Base-by-base conservation (phyloP, 331 rosid species). In the Malus hybrid region DNA sequence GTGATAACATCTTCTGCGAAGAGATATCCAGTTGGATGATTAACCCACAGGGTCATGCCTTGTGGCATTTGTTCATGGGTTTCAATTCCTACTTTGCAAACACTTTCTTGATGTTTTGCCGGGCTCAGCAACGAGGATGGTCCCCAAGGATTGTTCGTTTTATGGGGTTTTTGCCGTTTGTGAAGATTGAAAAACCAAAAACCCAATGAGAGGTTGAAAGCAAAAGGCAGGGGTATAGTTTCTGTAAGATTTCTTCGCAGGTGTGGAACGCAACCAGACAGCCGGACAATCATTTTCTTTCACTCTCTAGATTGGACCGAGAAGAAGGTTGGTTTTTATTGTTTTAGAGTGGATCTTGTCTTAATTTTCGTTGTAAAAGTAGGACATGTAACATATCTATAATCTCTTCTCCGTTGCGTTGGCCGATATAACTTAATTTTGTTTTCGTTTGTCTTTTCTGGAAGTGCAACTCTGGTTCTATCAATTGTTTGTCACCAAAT, bases 71-170 rank as follows among this genome's bases (percentile, higher is more conserved):
- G 75, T 89, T 89, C 83, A 87, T 90, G 91, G 96, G 95, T 63
- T 77, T 93, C 73, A 90, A 81, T 57, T 78, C 88, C 68, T 89
- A 89, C 82, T 85, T 82, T 44, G 98, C 96, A 32, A 89, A 93
- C 85, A 87, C 96, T n/a, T 90, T 93, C 90, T 70, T 93, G 84
- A 93, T 93, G 98, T 93, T 89, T 80, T 93, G 98, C 75, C 93
- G 96, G 60, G 96, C 98, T 73, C 84, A 93, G 71, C 98, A 93
- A 78, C 85, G 89, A 63, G 90, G 83, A 6, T 90, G 91, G 93
- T 75, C 88, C 61, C 96, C 98, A 0, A 82, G 84, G 80, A 60
- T 90, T 48, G 89, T 78, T 65, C 77, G 48, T 81, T 14, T 89
- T 36, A 76, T 85, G 87, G 96, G 98, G 76, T 7, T 90, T 57